phyloP scores from a whole-genome alignment of 345 rosid species.

The Pistacia vera region DNA sequence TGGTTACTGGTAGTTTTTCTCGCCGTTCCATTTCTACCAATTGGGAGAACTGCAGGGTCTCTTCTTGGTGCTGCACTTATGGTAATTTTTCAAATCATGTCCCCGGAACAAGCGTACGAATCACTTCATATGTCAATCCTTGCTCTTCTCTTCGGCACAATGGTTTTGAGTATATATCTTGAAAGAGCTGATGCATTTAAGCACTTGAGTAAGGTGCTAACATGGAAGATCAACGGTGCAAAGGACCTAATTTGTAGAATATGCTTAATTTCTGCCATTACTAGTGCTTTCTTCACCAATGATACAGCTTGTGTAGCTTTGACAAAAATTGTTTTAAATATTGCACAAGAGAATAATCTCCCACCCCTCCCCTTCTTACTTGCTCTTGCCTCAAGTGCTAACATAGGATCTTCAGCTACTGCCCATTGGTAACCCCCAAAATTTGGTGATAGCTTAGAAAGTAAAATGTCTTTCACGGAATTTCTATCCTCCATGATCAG shows the following conservation, averaged over 20 bases:
- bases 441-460: constrained; percentile 75
- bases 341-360: constrained; percentile 75
- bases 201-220: constrained; percentile 66
- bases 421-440: constrained; percentile 91
- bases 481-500: constrained; percentile 66
- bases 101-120: constrained; percentile 74
- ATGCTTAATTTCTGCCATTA: constrained; percentile 68
- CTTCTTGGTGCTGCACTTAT: constrained; percentile 81
- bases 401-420: constrained; percentile 85
- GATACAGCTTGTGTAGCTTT: constrained; percentile 79
- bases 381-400: constrained; percentile 84
- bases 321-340: constrained; percentile 78
- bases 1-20: constrained; percentile 73
- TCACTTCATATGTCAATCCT: constrained; percentile 83
- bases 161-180: constrained; percentile 83
- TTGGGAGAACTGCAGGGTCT: constrained; percentile 92
- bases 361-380: constrained; percentile 81
- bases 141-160: constrained; percentile 86
- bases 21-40: constrained; percentile 68
- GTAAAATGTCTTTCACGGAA: constrained; percentile 57
- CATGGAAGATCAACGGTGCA: constrained; percentile 74
- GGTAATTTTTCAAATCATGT: constrained; percentile 71
- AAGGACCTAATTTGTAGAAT: constrained; percentile 71
- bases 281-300: constrained; percentile 87
- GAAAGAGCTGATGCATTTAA: constrained; percentile 82